Evolutionary conservation across 768 basidiomycete species (phyloP).

Genomic region (Serendipita sp.): DNA sequence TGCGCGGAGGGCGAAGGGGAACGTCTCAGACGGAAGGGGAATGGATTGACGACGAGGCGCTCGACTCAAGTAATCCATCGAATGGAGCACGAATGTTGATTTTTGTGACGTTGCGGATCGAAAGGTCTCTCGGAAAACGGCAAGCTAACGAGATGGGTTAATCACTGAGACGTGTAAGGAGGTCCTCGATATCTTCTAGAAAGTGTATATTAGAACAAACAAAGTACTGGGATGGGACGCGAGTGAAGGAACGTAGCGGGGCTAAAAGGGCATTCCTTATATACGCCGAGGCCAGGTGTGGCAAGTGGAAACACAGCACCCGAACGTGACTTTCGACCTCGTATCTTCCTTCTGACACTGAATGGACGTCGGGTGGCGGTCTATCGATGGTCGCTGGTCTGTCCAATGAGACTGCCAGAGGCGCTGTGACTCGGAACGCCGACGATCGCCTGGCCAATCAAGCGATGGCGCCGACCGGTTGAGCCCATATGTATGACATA

Average conservation of each 20-base stretch:
- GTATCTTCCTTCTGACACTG: background rate
- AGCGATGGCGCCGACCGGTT: too few relatives aligned
- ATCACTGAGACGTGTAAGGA: background rate
- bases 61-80: background rate
- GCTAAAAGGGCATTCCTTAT: background rate
- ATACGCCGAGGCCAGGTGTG: background rate
- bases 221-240: too few relatives aligned
- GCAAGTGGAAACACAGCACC: background rate
- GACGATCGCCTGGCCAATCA: too few relatives aligned
- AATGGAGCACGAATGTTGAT: too few relatives aligned
- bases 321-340: background rate
- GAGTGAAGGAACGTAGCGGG: too few relatives aligned
- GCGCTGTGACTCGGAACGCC: too few relatives aligned
- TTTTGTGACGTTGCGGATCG: too few relatives aligned
- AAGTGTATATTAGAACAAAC: background rate
- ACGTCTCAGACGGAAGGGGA: background rate
- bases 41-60: background rate
- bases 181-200: background rate
- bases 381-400: too few relatives aligned
- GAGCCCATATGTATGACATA: too few relatives aligned
- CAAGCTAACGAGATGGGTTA: background rate
- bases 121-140: too few relatives aligned
- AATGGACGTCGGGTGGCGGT: too few relatives aligned
- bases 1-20: background rate
- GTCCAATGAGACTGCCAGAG: too few relatives aligned